These are phyloP conservation scores for Nigrograna mackinnonii DNA, from an alignment of 2,329 filamentous ascomycete genomes.

Conservation along the genomic window DNA sequence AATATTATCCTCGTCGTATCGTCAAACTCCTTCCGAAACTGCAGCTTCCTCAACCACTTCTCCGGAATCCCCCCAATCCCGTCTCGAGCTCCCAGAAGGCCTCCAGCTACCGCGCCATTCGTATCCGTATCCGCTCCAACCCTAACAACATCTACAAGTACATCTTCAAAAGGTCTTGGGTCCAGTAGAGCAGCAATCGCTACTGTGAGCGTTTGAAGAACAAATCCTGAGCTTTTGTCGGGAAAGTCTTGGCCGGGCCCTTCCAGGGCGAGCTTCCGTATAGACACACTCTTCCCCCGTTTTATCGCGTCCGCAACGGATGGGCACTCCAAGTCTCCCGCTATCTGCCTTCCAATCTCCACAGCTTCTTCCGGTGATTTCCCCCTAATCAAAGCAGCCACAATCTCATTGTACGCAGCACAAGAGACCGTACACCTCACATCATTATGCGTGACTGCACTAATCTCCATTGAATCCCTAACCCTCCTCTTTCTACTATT, in stretches of 20 bases:
- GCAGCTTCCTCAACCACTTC: constrained; percentile 39
- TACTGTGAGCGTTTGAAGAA: constrained; percentile 48
- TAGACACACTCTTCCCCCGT: constrained; percentile 23
- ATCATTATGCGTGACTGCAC: constrained; percentile 25
- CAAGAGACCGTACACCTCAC: constrained; percentile 21
- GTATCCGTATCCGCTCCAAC: constrained; percentile 53
- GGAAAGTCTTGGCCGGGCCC: constrained; percentile 34
- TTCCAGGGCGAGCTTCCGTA: constrained; percentile 31
- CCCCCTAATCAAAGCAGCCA: constrained; percentile 17
- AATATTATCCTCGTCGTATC: constrained; percentile 2
- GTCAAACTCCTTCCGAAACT: constrained; percentile 26
- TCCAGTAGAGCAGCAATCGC: constrained; percentile 50
- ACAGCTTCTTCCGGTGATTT: constrained; percentile 12
- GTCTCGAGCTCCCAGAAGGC: constrained; percentile 50
- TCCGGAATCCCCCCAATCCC: constrained; percentile 47
- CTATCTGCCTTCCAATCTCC: constrained; percentile 7
- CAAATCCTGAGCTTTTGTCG: constrained; percentile 43
- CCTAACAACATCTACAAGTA: constrained; percentile 51
- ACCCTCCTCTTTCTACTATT: constrained; percentile 24
- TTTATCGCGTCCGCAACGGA: constrained; percentile 12
- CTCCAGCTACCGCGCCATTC: constrained; percentile 52
- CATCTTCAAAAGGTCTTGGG: constrained; percentile 43
- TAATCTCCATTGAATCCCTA: constrained; percentile 20
- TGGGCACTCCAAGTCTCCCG: constrained; percentile 8
- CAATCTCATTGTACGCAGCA: constrained; percentile 27